Evolutionary conservation across 805 yeast genomes (phyloP).

Genomic region (Cyberlindnera samutprakarnensis): DNA sequence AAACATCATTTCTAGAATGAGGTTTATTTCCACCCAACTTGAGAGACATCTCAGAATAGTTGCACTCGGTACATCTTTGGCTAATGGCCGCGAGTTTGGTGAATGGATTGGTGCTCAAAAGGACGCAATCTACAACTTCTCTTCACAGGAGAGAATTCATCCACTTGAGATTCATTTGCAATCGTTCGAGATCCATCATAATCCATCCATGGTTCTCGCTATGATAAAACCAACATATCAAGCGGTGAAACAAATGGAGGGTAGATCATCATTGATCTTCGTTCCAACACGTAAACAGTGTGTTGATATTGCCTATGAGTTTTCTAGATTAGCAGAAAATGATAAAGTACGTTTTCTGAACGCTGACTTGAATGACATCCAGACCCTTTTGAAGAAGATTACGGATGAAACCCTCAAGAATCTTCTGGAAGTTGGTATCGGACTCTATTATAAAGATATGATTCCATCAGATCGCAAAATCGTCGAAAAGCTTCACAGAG

Average conservation of each 20-base stretch:
- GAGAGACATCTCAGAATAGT: slow-evolving; percentile 53
- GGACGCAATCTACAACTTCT: slow-evolving; percentile 58
- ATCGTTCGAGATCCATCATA: slow-evolving; percentile 37
- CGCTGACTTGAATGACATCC: slow-evolving; percentile 30
- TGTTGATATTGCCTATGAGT: slow-evolving; percentile 41
- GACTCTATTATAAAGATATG: slow-evolving; percentile 56
- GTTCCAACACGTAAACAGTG: slow-evolving; percentile 49
- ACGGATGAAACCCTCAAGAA: slow-evolving; percentile 38
- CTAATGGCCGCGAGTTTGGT: slow-evolving; percentile 71
- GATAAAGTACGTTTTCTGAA: slow-evolving; percentile 34
- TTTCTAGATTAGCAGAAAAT: slow-evolving; percentile 30
- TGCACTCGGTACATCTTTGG: slow-evolving; percentile 61
- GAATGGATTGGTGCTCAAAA: slow-evolving; percentile 79
- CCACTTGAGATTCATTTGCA: slow-evolving; percentile 55
- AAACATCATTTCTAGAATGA: slow-evolving; percentile 57
- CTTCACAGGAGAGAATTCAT: slow-evolving; percentile 48
- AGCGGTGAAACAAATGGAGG: slow-evolving; percentile 28
- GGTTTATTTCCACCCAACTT: slow-evolving; percentile 61
- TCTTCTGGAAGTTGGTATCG: slow-evolving; percentile 54
- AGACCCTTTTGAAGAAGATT: slow-evolving; percentile 35
- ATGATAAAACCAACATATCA: slow-evolving; percentile 43
- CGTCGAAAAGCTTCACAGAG: slow-evolving; percentile 43
- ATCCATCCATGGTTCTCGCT: slow-evolving; percentile 43
- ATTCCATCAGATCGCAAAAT: slow-evolving; percentile 39
- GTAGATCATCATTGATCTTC: slow-evolving; percentile 40